Evolutionary conservation across 257 asterid genomes (phyloP).

Genomic region (Capsicum rhomboideum): DNA sequence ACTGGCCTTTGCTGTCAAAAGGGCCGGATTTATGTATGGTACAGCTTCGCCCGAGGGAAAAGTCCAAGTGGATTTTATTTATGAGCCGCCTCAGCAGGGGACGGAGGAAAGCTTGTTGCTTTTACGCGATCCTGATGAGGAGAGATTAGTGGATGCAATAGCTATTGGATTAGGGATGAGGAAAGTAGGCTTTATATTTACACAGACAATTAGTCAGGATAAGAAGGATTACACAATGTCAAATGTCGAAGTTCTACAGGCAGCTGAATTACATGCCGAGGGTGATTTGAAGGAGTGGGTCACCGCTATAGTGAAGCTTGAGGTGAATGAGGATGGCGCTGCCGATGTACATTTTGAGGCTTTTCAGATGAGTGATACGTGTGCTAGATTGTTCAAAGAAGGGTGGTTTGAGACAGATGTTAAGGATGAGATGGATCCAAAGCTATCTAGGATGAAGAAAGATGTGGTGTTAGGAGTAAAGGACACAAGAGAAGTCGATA

Average conservation of each 20-base stretch:
- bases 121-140: slow-evolving; percentile 68
- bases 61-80: slow-evolving; percentile 80
- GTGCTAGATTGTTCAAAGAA: slow-evolving; percentile 66
- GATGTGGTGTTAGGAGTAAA: slow-evolving; percentile 83
- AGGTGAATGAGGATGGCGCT: slow-evolving; percentile 82
- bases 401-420: slow-evolving; percentile 77
- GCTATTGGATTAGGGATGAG: slow-evolving; percentile 85
- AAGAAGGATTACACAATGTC: slow-evolving; percentile 87
- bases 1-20: slow-evolving; percentile 81
- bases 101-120: slow-evolving; percentile 58
- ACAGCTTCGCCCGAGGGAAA: slow-evolving; percentile 71
- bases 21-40: slow-evolving; percentile 94
- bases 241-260: slow-evolving; percentile 65
- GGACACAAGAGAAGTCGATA: slow-evolving; percentile 85
- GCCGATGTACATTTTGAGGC: slow-evolving; percentile 93
- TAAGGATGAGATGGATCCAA: slow-evolving; percentile 63
- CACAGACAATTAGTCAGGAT: slow-evolving; percentile 81
- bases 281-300: slow-evolving; percentile 93
- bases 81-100: slow-evolving; percentile 93
- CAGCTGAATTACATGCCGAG: slow-evolving; percentile 79
- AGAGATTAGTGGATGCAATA: slow-evolving; percentile 65
- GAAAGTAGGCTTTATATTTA: slow-evolving; percentile 77
- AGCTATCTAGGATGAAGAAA: slow-evolving; percentile 82
- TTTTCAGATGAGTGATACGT: slow-evolving; percentile 89
- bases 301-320: slow-evolving; percentile 79